These are phyloP conservation scores for Kalmusia sp. DNA, from an alignment of 2,329 filamentous ascomycete genomes.

Conservation along the genomic window DNA sequence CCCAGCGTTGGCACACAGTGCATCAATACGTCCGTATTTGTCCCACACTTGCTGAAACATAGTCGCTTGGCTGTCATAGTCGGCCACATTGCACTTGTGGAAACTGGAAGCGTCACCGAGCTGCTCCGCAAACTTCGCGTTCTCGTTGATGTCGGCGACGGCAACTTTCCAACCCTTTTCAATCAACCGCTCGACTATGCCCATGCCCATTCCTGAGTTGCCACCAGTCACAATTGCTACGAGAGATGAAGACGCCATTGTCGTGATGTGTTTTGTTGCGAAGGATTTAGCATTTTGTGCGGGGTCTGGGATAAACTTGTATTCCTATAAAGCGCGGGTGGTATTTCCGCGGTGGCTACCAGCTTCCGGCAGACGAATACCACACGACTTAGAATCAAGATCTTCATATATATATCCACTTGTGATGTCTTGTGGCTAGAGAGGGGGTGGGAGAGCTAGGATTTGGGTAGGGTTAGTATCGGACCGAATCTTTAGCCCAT, in stretches of 20 bases:
- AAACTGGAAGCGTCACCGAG: conserved; percentile 33
- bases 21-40: conserved; percentile 57
- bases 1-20: conserved; percentile 60
- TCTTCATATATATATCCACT: no score
- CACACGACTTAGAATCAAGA: no score
- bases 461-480: no score
- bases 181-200: conserved; percentile 25
- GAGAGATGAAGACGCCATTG: conserved; percentile 19
- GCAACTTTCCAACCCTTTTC: conserved; percentile 36
- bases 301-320: no score
- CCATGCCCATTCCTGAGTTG: conserved; percentile 36
- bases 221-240: conserved; percentile 39
- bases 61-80: conserved; percentile 51
- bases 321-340: no score
- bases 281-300: neutral
- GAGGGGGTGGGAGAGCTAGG: no score
- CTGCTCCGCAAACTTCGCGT: conserved; percentile 28
- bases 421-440: no score
- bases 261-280: neutral
- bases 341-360: no score
- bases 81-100: conserved; percentile 31
- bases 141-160: conserved; percentile 35
- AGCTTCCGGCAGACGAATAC: no score
- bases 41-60: conserved; percentile 55
- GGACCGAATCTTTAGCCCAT: no score